Conservation (phyloP, 2,329 filamentous ascomycete species). For the Fusarium musae region DNA sequence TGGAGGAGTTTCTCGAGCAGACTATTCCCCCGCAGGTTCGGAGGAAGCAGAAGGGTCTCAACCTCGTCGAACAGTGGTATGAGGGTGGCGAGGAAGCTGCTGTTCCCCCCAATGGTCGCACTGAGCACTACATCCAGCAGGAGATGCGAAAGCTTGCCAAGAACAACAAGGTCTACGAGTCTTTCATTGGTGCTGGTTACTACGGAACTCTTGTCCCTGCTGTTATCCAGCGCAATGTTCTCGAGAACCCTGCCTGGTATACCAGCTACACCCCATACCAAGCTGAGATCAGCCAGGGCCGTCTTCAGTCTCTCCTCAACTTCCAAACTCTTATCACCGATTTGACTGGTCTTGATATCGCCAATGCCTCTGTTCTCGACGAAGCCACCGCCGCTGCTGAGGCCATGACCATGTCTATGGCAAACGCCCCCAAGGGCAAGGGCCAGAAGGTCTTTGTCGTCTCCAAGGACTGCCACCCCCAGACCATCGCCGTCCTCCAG, state of each 20-base stretch:
- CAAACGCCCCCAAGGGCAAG: constrained; percentile 72
- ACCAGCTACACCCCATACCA: constrained; percentile 98
- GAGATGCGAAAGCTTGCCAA: constrained; percentile 69
- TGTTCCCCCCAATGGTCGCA: constrained; percentile 39
- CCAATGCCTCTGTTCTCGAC: constrained; percentile 91
- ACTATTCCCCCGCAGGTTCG: constrained; percentile 81
- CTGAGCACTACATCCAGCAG: constrained; percentile 46
- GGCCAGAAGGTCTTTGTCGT: constrained; percentile 85
- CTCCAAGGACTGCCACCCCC: constrained; percentile 83
- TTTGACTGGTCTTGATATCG: constrained; percentile 85
- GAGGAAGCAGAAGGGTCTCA: constrained; percentile 41
- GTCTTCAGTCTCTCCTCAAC: constrained; percentile 90
- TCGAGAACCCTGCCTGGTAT: constrained; percentile 96
- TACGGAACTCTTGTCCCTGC: constrained; percentile 85
- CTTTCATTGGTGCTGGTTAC: constrained; percentile 89
- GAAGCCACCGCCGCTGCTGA: constrained; percentile 94
- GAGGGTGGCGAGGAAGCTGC: constrained; percentile 35
- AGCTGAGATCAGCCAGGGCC: constrained; percentile 95
- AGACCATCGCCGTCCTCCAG: constrained; percentile 85
- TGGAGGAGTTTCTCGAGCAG: constrained; percentile 87
- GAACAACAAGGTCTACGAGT: constrained; percentile 61
- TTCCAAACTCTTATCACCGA: constrained; percentile 94
- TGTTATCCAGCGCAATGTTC: constrained; percentile 91
- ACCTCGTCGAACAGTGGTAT: constrained; percentile 46
- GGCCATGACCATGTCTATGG: constrained; percentile 89